These are phyloP conservation scores for Fomitopsis betulina DNA, from an alignment of 1,284 basidiomycete species.

Conservation along the genomic window DNA sequence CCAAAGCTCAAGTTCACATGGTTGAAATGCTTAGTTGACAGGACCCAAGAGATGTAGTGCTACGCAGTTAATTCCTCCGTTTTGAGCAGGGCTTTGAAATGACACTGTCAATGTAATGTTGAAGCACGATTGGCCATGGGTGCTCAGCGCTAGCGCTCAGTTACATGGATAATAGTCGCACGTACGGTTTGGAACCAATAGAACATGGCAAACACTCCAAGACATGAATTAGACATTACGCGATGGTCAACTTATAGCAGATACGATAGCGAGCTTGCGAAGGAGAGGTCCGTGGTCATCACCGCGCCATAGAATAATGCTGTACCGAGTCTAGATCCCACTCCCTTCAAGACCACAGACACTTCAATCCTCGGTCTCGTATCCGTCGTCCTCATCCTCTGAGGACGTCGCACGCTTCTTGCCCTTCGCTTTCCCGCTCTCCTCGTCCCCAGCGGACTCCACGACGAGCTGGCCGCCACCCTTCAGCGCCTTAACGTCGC, in stretches of 20 bases:
- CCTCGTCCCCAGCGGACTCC: conserved; percentile 39
- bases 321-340: not conserved
- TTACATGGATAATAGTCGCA: no score
- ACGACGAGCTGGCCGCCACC: conserved; percentile 71
- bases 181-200: no score
- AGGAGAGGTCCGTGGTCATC: not conserved
- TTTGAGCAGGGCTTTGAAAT: no score
- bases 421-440: conserved; percentile 20
- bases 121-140: no score
- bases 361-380: conserved; percentile 44
- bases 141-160: no score
- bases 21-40: no score
- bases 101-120: no score
- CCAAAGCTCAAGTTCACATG: no score
- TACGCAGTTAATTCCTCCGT: no score
- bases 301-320: not conserved
- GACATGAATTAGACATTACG: not conserved
- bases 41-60: no score
- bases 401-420: conserved; percentile 11
- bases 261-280: not conserved
- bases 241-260: not conserved
- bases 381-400: conserved; percentile 46
- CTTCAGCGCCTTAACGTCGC: conserved; percentile 48
- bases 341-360: not conserved
- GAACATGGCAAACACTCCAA: no score